Percentiles rank a stretch among this genome's conserved stretches.
Evolutionary conservation across 2,329 filamentous ascomycete genomes (phyloP).

Genomic region (Penicillium hordei): DNA sequence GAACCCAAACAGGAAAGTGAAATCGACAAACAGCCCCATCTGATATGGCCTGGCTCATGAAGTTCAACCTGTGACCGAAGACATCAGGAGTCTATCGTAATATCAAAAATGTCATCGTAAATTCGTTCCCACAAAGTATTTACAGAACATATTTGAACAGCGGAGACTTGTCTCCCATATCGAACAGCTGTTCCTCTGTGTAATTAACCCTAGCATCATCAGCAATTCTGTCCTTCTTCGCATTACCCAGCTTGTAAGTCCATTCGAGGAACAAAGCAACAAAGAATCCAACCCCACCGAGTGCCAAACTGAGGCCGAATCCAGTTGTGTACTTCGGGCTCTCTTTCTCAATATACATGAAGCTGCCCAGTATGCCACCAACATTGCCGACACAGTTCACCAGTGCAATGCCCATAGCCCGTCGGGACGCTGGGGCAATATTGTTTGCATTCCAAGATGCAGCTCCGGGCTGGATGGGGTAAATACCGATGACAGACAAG

Average conservation of each 20-base stretch:
- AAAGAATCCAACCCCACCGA: constrained; percentile 19
- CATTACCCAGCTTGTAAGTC: constrained; percentile 21
- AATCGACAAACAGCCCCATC: neutral
- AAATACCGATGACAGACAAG: constrained; percentile 25
- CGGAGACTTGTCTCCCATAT: constrained; percentile 45
- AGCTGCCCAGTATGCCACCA: constrained; percentile 28
- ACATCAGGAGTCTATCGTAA: neutral
- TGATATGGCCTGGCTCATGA: neutral
- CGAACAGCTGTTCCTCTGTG: constrained; percentile 41
- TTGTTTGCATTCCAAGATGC: constrained; percentile 31
- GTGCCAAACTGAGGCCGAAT: constrained; percentile 22
- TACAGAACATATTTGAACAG: constrained; percentile 39
- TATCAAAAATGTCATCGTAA: neutral
- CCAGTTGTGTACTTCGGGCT: constrained; percentile 23
- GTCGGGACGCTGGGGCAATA: constrained; percentile 23
- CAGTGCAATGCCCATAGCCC: constrained; percentile 24
- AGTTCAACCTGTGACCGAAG: neutral
- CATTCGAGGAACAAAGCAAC: constrained; percentile 22
- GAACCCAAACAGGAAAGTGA: neutral
- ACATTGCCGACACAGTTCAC: constrained; percentile 26
- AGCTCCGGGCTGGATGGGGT: constrained; percentile 27
- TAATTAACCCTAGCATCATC: constrained; percentile 25
- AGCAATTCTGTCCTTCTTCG: constrained; percentile 17
- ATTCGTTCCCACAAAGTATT: neutral
- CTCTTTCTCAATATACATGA: constrained; percentile 26